phyloP scores from a whole-genome alignment of 2,329 filamentous ascomycete genomes.

The Xenoacremonium recifei region DNA sequence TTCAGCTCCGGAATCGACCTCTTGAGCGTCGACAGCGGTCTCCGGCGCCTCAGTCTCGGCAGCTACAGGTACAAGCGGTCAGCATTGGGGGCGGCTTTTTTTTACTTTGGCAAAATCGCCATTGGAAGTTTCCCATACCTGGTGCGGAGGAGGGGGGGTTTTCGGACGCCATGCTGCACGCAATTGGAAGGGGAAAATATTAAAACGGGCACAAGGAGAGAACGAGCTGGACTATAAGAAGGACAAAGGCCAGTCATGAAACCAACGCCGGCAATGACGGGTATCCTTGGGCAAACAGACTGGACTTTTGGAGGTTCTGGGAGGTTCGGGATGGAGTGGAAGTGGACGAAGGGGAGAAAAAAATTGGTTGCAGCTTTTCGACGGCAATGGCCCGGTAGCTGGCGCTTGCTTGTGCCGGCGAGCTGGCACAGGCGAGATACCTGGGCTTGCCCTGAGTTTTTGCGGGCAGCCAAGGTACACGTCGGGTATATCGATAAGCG shows the following conservation, averaged over 20 bases:
- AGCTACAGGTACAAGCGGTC: constrained; percentile 6
- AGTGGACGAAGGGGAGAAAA: constrained; percentile 20
- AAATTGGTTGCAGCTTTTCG: constrained; percentile 2
- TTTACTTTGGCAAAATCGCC: no score
- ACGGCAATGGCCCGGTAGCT: constrained; percentile 1
- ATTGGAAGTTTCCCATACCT: constrained; percentile 19
- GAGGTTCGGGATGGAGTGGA: constrained; percentile 15
- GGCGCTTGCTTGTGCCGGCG: no score
- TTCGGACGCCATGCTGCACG: constrained; percentile 33
- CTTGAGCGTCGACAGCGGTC: constrained; percentile 24
- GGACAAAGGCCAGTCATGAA: constrained; percentile 25
- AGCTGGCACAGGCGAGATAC: not conserved
- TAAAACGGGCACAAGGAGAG: constrained; percentile 11
- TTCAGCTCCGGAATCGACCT: constrained; percentile 32
- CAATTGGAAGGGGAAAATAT: constrained; percentile 5
- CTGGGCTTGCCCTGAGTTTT: not conserved
- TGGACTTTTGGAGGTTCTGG: no score
- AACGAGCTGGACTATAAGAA: constrained; percentile 15
- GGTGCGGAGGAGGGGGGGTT: constrained; percentile 25
- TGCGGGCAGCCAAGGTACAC: constrained; percentile 2
- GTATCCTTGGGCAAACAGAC: constrained; percentile 22
- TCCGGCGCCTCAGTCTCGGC: constrained; percentile 23
- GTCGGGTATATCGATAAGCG: constrained; percentile 1
- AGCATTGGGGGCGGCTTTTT: not conserved
- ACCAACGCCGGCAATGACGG: constrained; percentile 22